A percentile compares a stretch with the other conserved stretches of the same genome.
Evolutionary conservation across 192 early-diverging fungal species (phyloP).

Genomic region (Backusella morwellensis): DNA sequence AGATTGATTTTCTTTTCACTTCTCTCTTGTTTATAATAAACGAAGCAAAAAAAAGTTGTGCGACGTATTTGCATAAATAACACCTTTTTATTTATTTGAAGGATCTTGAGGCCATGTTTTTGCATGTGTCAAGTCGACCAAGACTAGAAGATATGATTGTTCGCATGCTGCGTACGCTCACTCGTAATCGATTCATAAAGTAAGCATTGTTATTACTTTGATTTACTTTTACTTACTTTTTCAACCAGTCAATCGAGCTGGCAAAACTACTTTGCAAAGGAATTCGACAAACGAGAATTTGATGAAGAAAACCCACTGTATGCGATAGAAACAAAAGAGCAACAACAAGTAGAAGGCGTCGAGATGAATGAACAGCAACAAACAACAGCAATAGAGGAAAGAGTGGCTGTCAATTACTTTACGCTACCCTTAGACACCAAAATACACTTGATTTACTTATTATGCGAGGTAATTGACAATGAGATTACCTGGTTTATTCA

Average conservation of each 20-base stretch:
- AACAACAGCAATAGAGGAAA: not conserved
- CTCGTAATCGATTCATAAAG: slow-evolving; percentile 45
- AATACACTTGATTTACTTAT: slow-evolving; percentile 40
- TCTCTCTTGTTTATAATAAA: not conserved
- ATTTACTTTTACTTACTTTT: not conserved
- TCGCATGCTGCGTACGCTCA: slow-evolving; percentile 44
- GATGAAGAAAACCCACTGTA: slow-evolving; percentile 39
- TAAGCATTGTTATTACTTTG: slow-evolving; percentile 10
- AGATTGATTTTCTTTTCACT: not conserved
- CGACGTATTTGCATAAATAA: slow-evolving; percentile 16
- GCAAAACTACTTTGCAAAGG: slow-evolving; percentile 22
- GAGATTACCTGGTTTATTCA: slow-evolving; percentile 4
- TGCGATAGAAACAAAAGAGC: not conserved
- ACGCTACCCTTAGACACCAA: slow-evolving; percentile 40
- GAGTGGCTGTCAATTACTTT: slow-evolving; percentile 33
- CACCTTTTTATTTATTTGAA: slow-evolving; percentile 22
- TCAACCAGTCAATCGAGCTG: slow-evolving; percentile 17
- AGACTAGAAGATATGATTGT: slow-evolving; percentile 46
- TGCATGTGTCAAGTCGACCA: slow-evolving; percentile 40
- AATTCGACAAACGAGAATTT: slow-evolving; percentile 30
- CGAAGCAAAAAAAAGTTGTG: not conserved
- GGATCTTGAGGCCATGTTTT: slow-evolving; percentile 50
- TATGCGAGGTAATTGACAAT: slow-evolving; percentile 43
- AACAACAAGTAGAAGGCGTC: not conserved
- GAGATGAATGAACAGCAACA: not conserved